These are phyloP conservation scores for Rhodotorula sp. DNA, from an alignment of 1,284 basidiomycete genomes.

Conservation along the genomic window DNA sequence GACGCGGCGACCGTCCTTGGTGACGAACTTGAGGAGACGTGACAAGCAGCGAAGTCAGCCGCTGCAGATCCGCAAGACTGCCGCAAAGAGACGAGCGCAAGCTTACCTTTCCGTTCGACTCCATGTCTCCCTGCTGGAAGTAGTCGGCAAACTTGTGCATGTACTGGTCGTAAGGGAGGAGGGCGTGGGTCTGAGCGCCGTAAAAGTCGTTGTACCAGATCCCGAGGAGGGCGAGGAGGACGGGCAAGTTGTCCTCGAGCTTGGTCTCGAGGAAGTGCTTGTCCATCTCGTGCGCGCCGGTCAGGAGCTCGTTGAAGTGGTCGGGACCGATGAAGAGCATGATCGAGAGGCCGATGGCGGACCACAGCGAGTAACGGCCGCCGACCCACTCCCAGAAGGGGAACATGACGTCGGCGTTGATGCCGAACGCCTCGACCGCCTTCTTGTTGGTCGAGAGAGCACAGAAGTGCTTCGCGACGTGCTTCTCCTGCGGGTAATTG, in stretches of 20 bases:
- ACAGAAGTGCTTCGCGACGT: constrained; percentile 98
- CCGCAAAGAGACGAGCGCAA: no score
- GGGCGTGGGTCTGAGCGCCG: constrained; percentile 87
- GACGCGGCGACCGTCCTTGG: constrained; percentile 87
- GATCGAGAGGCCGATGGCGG: constrained; percentile 93
- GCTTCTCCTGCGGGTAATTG: constrained; percentile 57
- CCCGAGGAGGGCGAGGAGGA: constrained; percentile 84
- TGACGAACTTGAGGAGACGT: constrained; percentile 60
- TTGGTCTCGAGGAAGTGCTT: constrained; percentile 87
- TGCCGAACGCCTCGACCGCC: constrained; percentile 93
- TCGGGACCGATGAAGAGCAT: constrained; percentile 89
- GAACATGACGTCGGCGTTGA: constrained; percentile 93
- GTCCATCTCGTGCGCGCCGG: constrained; percentile 96
- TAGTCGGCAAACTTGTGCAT: constrained; percentile 99
- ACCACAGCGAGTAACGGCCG: constrained; percentile 97
- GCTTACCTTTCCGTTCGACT: constrained; percentile 85
- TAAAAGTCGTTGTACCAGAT: constrained; percentile 99
- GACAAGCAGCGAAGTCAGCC: background rate
- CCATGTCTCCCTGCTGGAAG: constrained; percentile 99
- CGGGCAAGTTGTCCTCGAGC: constrained; percentile 87
- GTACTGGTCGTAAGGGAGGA: constrained; percentile 98
- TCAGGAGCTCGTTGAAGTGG: constrained; percentile 85
- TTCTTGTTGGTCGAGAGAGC: constrained; percentile 94
- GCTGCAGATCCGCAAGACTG: background rate
- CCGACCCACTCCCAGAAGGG: constrained; percentile 99